phyloP scores from a whole-genome alignment of 805 yeast species.

The Saturnispora galanensis region DNA sequence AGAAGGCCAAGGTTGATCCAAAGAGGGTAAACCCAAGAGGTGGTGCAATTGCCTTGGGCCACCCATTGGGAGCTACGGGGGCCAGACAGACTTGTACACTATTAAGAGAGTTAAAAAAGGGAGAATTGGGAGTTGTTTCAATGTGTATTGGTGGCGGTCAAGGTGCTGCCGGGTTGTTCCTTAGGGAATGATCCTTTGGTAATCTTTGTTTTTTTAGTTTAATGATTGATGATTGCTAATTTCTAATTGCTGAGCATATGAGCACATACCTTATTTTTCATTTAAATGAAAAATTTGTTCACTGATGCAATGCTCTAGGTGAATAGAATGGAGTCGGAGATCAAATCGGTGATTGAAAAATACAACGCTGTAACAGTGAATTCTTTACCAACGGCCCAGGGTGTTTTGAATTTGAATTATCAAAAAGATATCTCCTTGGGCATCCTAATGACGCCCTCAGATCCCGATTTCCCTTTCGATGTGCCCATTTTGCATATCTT shows the following conservation, averaged over 20 bases:
- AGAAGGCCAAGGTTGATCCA: constrained; percentile 52
- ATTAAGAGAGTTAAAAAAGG: constrained; percentile 65
- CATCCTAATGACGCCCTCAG: constrained; percentile 44
- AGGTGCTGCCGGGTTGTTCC: constrained; percentile 91
- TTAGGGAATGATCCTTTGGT: constrained; percentile 54
- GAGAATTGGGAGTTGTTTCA: constrained; percentile 82
- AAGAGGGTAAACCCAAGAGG: constrained; percentile 82
- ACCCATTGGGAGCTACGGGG: constrained; percentile 79
- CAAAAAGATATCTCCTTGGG: constrained; percentile 30
- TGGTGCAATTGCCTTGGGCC: constrained; percentile 95
- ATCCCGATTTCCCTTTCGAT: constrained; percentile 67
- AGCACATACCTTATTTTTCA: neutral
- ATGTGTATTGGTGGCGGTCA: constrained; percentile 99
- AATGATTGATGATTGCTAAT: neutral
- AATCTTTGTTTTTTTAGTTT: neutral
- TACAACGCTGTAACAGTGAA: constrained; percentile 24
- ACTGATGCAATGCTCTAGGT: neutral
- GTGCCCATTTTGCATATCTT: constrained; percentile 42
- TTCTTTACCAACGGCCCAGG: constrained; percentile 16
- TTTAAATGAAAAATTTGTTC: neutral
- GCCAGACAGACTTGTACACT: constrained; percentile 90
- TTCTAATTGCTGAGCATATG: neutral
- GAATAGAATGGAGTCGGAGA: constrained; percentile 8
- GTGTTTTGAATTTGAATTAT: constrained; percentile 1
- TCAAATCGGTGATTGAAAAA: constrained; percentile 2